Evolutionary conservation across 164 flowering plant species (phyloP), one percentile per base, ranked within the genome.

Genomic region (Paratinospora sagittata): DNA sequence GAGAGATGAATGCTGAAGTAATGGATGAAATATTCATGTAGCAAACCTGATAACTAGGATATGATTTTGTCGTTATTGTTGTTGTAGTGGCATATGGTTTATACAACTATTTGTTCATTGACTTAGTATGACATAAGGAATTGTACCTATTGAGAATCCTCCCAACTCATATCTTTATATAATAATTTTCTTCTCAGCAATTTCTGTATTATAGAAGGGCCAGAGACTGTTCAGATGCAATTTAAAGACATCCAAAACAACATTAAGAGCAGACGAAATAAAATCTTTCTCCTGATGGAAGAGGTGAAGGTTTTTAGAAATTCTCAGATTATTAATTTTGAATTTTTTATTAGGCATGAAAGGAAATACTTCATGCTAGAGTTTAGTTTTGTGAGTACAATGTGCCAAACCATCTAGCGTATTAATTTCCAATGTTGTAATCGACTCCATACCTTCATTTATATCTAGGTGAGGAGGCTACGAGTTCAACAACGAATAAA

Each of bases 191-290:
- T 68, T 21, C 27, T 47, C 81, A 84, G 90, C 78, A 90, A 84
- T 82, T 94, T 94, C 74, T 92, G 97, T 80, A 94, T 94, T 39
- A 94, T 92, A 76, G 97, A 92, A 81, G 98, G 98, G 65, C 97
- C 98, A 10, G 95, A 92, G 68, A 92, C 93, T 11, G 91, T 92
- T 70, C 85, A 85, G 78, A 95, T 92, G 97, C 95, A 87, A 78
- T 26, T 78, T 39, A 84, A 89, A 78, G 97, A 94, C 78, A 90
- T 94, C 39, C 85, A 92, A 66, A 95, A 90, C 65, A 92, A 86
- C 74, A 90, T 94, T 21, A 81, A 81, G 78, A 88, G 92, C 75
- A 78, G 97, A 72, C 88, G 97, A 12, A 90, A 89, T 70, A 92
- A 88, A 80, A 94, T 94, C 13, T 94, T 94, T 78, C 91, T 92